phyloP scores from a whole-genome alignment of 805 yeast genomes.

The Kazachstania africana region DNA sequence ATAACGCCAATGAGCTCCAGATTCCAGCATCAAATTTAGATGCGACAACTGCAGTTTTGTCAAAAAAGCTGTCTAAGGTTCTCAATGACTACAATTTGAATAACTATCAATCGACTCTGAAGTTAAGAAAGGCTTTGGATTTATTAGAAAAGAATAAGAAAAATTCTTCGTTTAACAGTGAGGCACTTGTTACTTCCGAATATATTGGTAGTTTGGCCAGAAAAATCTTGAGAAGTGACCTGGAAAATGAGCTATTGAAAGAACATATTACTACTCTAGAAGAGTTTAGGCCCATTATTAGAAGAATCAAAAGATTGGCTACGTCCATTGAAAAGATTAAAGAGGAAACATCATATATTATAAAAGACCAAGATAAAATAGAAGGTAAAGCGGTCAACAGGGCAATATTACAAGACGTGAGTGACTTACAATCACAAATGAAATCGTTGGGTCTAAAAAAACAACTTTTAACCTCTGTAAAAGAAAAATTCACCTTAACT shows the following conservation, averaged over 20 bases:
- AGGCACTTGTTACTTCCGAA: conserved; percentile 33
- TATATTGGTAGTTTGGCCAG: conserved; percentile 50
- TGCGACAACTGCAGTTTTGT: conserved; percentile 17
- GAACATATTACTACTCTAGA: conserved; percentile 41
- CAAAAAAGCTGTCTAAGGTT: conserved; percentile 26
- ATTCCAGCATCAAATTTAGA: no score
- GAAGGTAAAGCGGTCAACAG: conserved; percentile 14
- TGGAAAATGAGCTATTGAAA: conserved; percentile 49
- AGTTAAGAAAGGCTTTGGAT: conserved; percentile 26
- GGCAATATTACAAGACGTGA: conserved; percentile 7
- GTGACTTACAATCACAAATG: conserved; percentile 10
- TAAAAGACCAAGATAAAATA: neutral
- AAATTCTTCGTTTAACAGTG: conserved; percentile 15
- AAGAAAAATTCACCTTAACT: conserved; percentile 51
- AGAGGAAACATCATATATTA: conserved; percentile 4
- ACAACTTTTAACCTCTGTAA: conserved; percentile 39
- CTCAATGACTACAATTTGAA: conserved; percentile 21
- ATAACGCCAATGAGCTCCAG: neutral
- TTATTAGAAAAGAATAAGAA: conserved; percentile 25
- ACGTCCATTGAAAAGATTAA: conserved; percentile 16
- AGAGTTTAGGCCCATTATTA: conserved; percentile 34
- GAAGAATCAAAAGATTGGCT: conserved; percentile 28
- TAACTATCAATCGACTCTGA: conserved; percentile 22
- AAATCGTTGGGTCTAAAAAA: conserved; percentile 32
- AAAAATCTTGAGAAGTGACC: conserved; percentile 44